Conservation (phyloP, 2,329 filamentous ascomycete genomes). For the Cercospora berteroae region DNA sequence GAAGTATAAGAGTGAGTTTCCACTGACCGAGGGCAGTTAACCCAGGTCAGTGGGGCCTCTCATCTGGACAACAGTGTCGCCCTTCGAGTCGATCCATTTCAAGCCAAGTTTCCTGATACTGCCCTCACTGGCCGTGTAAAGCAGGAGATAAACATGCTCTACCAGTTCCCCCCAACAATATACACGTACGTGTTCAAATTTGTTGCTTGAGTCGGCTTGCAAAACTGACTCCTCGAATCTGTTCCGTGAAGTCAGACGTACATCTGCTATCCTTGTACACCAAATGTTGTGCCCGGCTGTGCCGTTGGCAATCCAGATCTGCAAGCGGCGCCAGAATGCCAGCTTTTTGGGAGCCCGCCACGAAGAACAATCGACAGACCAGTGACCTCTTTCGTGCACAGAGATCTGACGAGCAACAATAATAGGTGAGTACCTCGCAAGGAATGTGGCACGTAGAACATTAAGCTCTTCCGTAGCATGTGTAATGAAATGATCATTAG, state of each 20-base stretch:
- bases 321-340: constrained; percentile 62
- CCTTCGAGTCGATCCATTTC: constrained; percentile 66
- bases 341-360: constrained; percentile 55
- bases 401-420: constrained; percentile 50
- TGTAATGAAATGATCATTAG: constrained; percentile 27
- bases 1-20: background rate
- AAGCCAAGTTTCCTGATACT: constrained; percentile 58
- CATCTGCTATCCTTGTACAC: constrained; percentile 43
- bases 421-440: constrained; percentile 36
- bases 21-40: background rate
- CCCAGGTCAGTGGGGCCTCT: constrained; percentile 8
- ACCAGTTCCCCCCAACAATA: constrained; percentile 78
- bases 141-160: constrained; percentile 69
- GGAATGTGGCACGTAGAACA: constrained; percentile 34
- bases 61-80: constrained; percentile 56
- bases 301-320: constrained; percentile 58
- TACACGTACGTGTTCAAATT: constrained; percentile 52
- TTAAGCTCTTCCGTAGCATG: constrained; percentile 34
- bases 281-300: constrained; percentile 67
- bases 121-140: constrained; percentile 70
- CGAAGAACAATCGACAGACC: constrained; percentile 60
- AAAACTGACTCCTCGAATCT: background rate
- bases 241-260: constrained; percentile 12
- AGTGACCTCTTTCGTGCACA: constrained; percentile 72
- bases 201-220: constrained; percentile 23